Conservation (phyloP, 2,329 filamentous ascomycete genomes). For the Kalaharituber pfeilii region DNA sequence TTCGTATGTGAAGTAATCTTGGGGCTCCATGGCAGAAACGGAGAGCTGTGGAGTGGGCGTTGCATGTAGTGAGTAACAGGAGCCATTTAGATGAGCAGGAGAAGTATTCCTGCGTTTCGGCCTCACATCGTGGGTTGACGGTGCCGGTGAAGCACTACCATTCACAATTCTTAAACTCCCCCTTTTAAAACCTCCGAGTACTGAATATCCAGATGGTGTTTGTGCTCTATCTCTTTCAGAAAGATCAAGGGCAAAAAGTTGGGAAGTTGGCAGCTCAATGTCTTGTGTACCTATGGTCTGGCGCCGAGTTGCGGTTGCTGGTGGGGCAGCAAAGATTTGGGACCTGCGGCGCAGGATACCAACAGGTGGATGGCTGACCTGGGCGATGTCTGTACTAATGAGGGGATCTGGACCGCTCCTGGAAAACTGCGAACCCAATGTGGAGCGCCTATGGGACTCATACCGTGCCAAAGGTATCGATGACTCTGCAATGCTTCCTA, state of each 20-base stretch:
- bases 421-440: neutral
- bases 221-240: neutral
- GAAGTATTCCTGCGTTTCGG: slow-evolving; percentile 10
- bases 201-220: slow-evolving; percentile 15
- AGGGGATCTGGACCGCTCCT: neutral
- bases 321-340: neutral
- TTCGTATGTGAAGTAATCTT: no score
- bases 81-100: neutral
- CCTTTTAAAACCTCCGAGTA: slow-evolving; percentile 12
- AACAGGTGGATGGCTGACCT: neutral
- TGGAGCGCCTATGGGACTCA: neutral
- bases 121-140: slow-evolving; percentile 4
- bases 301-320: neutral
- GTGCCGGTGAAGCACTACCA: slow-evolving; percentile 4
- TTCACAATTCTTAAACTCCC: slow-evolving; percentile 2
- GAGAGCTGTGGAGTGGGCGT: neutral
- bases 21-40: no score
- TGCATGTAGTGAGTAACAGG: neutral
- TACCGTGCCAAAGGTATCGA: neutral
- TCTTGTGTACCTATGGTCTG: neutral
- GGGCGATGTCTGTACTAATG: neutral
- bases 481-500: neutral
- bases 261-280: neutral
- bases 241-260: neutral
- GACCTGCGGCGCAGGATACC: neutral